A percentile compares a stretch with the other conserved stretches of the same genome.
phyloP scores from a whole-genome alignment of 2,329 filamentous ascomycete species.

The Xylaria arbuscula region DNA sequence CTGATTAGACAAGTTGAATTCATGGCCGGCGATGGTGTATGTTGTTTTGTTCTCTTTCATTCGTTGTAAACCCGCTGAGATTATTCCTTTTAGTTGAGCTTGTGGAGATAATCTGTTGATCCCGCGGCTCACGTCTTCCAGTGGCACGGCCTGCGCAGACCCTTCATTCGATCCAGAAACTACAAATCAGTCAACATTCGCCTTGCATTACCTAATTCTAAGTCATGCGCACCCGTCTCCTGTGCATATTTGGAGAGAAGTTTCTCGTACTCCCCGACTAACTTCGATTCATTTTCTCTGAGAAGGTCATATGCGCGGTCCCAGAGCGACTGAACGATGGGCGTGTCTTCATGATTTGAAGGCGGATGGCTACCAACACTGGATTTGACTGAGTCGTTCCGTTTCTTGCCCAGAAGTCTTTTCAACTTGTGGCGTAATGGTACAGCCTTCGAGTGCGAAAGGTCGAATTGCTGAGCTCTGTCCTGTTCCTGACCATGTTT shows the following conservation, averaged over 20 bases:
- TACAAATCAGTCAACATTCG: slow-evolving; percentile 4
- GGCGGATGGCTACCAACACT: background rate
- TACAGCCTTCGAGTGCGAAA: background rate
- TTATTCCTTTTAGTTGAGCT: slow-evolving; percentile 16
- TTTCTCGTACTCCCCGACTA: slow-evolving; percentile 45
- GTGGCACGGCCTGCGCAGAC: background rate
- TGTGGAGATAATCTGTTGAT: background rate
- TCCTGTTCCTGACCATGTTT: background rate
- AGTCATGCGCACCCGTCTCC: slow-evolving; percentile 36
- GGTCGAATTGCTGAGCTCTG: background rate
- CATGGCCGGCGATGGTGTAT: slow-evolving; percentile 24
- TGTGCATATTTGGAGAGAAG: slow-evolving; percentile 32
- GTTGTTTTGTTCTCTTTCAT: slow-evolving; percentile 33
- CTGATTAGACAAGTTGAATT: slow-evolving; percentile 36
- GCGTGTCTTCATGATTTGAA: background rate
- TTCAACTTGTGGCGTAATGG: background rate
- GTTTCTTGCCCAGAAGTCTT: background rate
- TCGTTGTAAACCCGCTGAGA: slow-evolving; percentile 8
- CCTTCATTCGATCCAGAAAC: slow-evolving; percentile 1
- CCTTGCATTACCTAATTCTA: slow-evolving; percentile 32
- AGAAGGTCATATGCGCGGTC: slow-evolving; percentile 47
- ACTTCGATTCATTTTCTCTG: slow-evolving; percentile 28
- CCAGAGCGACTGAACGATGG: slow-evolving; percentile 42
- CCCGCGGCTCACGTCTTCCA: background rate
- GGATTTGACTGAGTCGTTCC: background rate